Percentiles rank a stretch among this genome's conserved stretches.
These are phyloP conservation scores for Saprolegnia diclina DNA, from an alignment of 352 stramenopile genomes.

Conservation along the genomic window DNA sequence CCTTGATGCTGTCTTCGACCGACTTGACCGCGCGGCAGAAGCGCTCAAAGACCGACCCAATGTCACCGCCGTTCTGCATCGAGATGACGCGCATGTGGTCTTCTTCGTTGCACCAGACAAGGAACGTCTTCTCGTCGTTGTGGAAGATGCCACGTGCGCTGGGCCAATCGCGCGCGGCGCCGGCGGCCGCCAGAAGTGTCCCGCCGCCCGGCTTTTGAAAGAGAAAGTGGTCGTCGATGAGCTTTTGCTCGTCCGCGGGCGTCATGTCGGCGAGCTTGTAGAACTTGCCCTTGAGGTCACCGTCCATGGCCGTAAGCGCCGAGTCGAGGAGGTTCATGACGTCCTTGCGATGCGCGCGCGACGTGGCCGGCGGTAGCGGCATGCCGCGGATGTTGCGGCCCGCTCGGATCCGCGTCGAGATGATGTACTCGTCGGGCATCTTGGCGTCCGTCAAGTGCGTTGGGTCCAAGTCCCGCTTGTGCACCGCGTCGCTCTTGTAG, in stretches of 20 bases:
- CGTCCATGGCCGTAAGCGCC: constrained; percentile 60
- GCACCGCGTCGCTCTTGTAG: constrained; percentile 46
- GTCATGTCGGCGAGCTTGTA: constrained; percentile 77
- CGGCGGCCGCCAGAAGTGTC: constrained; percentile 61
- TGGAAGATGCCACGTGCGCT: constrained; percentile 85
- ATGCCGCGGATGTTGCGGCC: constrained; percentile 78
- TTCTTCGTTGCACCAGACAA: constrained; percentile 77
- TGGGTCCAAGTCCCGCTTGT: constrained; percentile 77
- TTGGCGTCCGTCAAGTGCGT: constrained; percentile 45
- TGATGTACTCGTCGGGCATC: constrained; percentile 73
- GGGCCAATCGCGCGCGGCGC: constrained; percentile 80
- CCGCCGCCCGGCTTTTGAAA: constrained; percentile 85
- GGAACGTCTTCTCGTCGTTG: constrained; percentile 79
- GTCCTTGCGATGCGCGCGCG: constrained; percentile 51
- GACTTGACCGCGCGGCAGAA: constrained; percentile 59
- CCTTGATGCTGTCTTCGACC: constrained; percentile 54
- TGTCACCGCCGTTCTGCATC: constrained; percentile 76
- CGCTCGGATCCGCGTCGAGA: constrained; percentile 85
- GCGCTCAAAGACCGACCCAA: constrained; percentile 80
- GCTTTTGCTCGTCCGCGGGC: constrained; percentile 76
- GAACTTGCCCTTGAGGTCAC: constrained; percentile 70
- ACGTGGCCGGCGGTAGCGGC: constrained; percentile 68
- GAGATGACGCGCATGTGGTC: constrained; percentile 78
- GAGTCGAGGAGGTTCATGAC: constrained; percentile 71
- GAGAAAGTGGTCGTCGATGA: constrained; percentile 83